phyloP scores from a whole-genome alignment of 2,329 filamentous ascomycete species.

The Penicillium olsonii region DNA sequence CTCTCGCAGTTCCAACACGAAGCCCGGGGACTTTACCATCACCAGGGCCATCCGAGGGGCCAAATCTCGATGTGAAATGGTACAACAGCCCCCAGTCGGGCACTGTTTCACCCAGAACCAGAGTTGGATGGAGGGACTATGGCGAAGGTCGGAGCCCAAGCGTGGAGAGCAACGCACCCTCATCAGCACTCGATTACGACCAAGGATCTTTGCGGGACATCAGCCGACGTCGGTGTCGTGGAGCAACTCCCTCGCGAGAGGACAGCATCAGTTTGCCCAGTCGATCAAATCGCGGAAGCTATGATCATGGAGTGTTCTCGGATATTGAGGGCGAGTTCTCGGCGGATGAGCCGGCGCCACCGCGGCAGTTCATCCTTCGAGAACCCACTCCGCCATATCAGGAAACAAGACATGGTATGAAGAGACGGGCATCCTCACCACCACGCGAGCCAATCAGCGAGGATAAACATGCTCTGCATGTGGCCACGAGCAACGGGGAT shows the following conservation, averaged over 20 bases:
- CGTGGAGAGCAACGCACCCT: constrained; percentile 43
- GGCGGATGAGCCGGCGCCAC: constrained; percentile 39
- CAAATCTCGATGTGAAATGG: constrained; percentile 40
- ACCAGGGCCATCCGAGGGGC: constrained; percentile 32
- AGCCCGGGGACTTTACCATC: constrained; percentile 34
- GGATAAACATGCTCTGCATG: constrained; percentile 36
- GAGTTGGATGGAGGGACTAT: constrained; percentile 44
- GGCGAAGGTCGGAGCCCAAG: constrained; percentile 46
- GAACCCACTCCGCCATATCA: constrained; percentile 41
- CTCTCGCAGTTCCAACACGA: constrained; percentile 37
- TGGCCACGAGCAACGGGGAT: constrained; percentile 49
- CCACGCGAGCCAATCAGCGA: constrained; percentile 54
- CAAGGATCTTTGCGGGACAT: constrained; percentile 36
- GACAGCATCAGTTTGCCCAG: constrained; percentile 53
- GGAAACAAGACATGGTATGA: constrained; percentile 57
- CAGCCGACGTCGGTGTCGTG: constrained; percentile 49
- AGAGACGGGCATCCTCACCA: constrained; percentile 65
- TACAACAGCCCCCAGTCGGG: constrained; percentile 43
- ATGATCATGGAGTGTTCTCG: constrained; percentile 61
- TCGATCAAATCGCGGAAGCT: constrained; percentile 61
- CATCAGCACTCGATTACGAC: constrained; percentile 44
- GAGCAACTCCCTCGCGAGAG: constrained; percentile 51
- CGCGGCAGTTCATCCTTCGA: constrained; percentile 40
- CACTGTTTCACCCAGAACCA: constrained; percentile 43
- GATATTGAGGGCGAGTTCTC: constrained; percentile 47